Conservation (phyloP, 192 early-diverging fungal species). For the Radiomyces spectabilis region DNA sequence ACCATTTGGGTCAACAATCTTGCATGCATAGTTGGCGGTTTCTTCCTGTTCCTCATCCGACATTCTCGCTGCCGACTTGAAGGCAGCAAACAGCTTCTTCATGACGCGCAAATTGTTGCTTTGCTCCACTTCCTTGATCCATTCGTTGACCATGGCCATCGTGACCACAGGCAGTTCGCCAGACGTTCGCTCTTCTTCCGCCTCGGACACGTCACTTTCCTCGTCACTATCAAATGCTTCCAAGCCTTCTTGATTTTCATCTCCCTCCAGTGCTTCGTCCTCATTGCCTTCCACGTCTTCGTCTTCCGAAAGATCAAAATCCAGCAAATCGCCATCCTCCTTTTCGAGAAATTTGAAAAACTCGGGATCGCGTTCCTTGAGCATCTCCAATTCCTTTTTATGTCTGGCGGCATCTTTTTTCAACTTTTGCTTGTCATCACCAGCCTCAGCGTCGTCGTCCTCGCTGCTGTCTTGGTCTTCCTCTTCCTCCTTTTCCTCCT, state of each 20-base stretch:
- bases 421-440: slow-evolving; percentile 44
- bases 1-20: slow-evolving; percentile 53
- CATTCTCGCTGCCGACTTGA: slow-evolving; percentile 73
- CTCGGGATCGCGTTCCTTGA: slow-evolving; percentile 82
- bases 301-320: slow-evolving; percentile 59
- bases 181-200: background rate
- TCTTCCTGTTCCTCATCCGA: slow-evolving; percentile 53
- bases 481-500: slow-evolving; percentile 28
- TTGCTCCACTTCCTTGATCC: slow-evolving; percentile 54
- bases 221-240: slow-evolving; percentile 26
- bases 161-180: slow-evolving; percentile 49
- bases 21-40: slow-evolving; percentile 48
- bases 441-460: slow-evolving; percentile 44
- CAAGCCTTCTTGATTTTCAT: slow-evolving; percentile 8
- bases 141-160: slow-evolving; percentile 61
- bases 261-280: slow-evolving; percentile 19
- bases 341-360: slow-evolving; percentile 90
- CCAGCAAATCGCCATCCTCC: slow-evolving; percentile 77
- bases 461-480: slow-evolving; percentile 43
- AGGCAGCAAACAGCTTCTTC: slow-evolving; percentile 73
- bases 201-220: slow-evolving; percentile 6
- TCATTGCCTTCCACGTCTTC: slow-evolving; percentile 40
- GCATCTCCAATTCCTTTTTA: slow-evolving; percentile 74
- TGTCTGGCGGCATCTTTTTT: slow-evolving; percentile 54
- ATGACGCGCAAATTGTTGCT: slow-evolving; percentile 61